A percentile compares a stretch with the other conserved stretches of the same genome.
These are phyloP conservation scores for Gautieria morchelliformis DNA, from an alignment of 768 basidiomycete species.

Conservation along the genomic window DNA sequence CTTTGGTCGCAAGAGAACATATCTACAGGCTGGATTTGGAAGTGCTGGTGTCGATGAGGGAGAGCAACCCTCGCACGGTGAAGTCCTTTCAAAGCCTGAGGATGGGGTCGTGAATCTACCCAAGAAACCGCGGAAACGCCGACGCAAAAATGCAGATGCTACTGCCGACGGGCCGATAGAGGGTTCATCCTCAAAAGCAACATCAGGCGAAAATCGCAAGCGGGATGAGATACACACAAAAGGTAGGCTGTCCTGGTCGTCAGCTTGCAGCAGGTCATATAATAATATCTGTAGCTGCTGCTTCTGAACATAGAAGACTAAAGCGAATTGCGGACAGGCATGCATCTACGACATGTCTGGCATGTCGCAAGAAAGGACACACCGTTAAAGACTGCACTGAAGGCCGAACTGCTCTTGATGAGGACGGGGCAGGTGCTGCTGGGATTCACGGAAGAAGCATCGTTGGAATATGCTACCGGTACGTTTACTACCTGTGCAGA, in stretches of 20 bases:
- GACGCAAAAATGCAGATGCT: conserved; percentile 1
- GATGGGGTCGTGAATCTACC: not conserved
- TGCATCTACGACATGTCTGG: conserved; percentile 67
- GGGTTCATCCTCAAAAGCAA: too few species aligned
- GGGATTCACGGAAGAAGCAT: conserved; percentile 4
- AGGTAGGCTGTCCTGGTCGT: conserved; percentile 9
- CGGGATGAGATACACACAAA: conserved; percentile 18
- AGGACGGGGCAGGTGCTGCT: conserved; percentile 16
- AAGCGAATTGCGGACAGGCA: conserved; percentile 51
- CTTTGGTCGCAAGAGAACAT: conserved; percentile 64
- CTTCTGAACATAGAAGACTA: conserved; percentile 51
- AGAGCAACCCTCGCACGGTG: conserved; percentile 14
- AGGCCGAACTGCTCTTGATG: conserved; percentile 17
- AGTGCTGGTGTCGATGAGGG: conserved; percentile 14
- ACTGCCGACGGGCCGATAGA: conserved; percentile 7
- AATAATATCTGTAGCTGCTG: conserved; percentile 14
- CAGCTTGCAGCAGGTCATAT: not conserved
- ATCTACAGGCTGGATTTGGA: conserved; percentile 53
- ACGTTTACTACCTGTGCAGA: conserved; percentile 14
- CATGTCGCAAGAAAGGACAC: conserved; percentile 78
- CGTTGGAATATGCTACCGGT: conserved; percentile 69
- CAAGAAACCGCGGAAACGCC: conserved; percentile 5
- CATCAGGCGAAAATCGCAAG: conserved; percentile 16
- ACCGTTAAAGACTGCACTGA: conserved; percentile 73
- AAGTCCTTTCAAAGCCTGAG: not conserved